These are phyloP conservation scores for Cryptococcus sp. DNA, from an alignment of 1,284 basidiomycete species.

Conservation along the genomic window DNA sequence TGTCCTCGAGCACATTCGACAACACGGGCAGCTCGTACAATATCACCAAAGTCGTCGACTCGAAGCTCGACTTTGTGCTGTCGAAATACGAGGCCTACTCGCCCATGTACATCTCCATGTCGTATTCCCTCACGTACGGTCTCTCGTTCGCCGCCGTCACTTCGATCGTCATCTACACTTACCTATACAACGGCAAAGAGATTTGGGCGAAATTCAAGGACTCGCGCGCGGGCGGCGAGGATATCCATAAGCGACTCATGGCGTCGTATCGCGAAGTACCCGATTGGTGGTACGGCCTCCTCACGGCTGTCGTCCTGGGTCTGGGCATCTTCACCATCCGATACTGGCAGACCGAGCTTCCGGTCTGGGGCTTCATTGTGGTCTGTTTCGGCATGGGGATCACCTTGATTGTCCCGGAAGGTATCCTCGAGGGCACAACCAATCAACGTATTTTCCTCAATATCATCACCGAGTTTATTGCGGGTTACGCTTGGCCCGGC, in stretches of 20 bases:
- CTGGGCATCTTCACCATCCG: conserved; percentile 43
- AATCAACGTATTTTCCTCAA: conserved; percentile 58
- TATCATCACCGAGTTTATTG: conserved; percentile 59
- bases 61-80: conserved; percentile 25
- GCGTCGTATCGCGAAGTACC: conserved; percentile 75
- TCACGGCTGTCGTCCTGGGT: conserved; percentile 65
- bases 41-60: conserved; percentile 38
- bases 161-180: conserved; percentile 54
- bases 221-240: conserved; percentile 63
- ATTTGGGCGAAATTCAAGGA: conserved; percentile 59
- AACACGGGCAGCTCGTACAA: conserved; percentile 52
- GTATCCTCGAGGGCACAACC: conserved; percentile 62
- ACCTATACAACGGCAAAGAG: conserved; percentile 55
- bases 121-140: conserved; percentile 56
- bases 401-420: conserved; percentile 59
- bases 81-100: conserved; percentile 35
- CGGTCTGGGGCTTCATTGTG: conserved; percentile 61
- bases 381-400: conserved; percentile 54
- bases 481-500: conserved; percentile 63
- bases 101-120: conserved; percentile 33
- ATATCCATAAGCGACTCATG: conserved; percentile 85
- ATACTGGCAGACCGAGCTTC: conserved; percentile 65
- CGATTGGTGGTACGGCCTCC: conserved; percentile 68
- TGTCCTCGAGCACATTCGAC: conserved; percentile 51
- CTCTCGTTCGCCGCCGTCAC: conserved; percentile 54